phyloP scores from a whole-genome alignment of 768 basidiomycete genomes.

The Kwoniella bestiolae region DNA sequence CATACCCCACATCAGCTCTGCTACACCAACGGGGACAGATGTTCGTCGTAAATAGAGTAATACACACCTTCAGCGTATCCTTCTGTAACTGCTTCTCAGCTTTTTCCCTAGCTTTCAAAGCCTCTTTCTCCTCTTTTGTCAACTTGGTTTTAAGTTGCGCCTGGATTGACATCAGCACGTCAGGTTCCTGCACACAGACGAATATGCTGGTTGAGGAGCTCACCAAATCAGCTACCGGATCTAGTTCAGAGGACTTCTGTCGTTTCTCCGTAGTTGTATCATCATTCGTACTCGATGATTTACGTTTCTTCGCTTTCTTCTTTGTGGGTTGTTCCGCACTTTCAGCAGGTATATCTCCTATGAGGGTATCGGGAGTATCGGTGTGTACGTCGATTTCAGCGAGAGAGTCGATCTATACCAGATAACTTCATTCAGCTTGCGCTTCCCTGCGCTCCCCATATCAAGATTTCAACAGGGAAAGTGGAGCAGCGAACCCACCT shows the following conservation, averaged over 20 bases:
- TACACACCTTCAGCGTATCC: slow-evolving; percentile 36
- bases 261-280: background rate
- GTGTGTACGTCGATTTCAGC: background rate
- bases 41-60: too few relatives aligned
- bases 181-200: background rate
- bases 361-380: background rate
- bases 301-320: slow-evolving; percentile 12
- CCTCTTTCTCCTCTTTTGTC: slow-evolving; percentile 35
- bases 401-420: background rate
- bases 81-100: slow-evolving; percentile 35
- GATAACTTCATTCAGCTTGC: background rate
- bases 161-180: background rate
- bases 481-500: background rate
- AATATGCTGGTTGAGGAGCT: background rate
- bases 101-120: slow-evolving; percentile 34
- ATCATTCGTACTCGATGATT: background rate
- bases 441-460: background rate
- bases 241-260: background rate
- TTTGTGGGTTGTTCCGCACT: background rate
- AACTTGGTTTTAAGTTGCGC: background rate
- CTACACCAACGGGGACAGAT: too few relatives aligned
- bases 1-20: background rate
- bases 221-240: background rate
- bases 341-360: background rate
- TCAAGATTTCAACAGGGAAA: background rate